Evolutionary conservation across 371 early-diverging fungal genomes (phyloP).

Genomic region (Mortierella sp.): DNA sequence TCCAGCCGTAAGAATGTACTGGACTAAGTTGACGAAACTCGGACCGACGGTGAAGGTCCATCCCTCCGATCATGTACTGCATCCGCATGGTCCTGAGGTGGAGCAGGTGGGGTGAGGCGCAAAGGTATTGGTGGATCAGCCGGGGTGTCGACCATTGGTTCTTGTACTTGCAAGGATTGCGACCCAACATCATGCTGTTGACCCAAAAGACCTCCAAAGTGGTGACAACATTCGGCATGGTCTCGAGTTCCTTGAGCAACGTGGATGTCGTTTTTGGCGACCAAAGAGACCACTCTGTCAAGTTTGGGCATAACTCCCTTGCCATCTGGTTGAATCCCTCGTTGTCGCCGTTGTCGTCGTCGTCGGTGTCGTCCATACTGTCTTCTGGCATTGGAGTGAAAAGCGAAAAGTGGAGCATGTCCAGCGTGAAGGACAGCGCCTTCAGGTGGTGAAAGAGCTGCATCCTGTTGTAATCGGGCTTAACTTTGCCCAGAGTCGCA

Average conservation of each 20-base stretch:
- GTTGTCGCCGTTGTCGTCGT: neutral
- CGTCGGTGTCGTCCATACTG: too few relatives aligned
- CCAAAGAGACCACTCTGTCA: neutral
- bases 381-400: too few relatives aligned
- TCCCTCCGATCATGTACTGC: too few relatives aligned
- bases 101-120: too few relatives aligned
- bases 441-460: neutral
- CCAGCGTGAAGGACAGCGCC: neutral
- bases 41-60: too few relatives aligned
- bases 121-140: neutral
- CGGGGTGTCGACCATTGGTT: neutral
- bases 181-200: neutral
- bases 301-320: neutral
- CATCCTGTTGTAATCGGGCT: neutral
- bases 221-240: neutral
- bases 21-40: too few relatives aligned
- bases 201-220: neutral
- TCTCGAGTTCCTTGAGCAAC: neutral
- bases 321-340: neutral
- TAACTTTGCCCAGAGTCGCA: neutral
- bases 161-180: neutral
- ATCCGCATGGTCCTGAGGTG: too few relatives aligned
- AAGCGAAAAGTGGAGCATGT: neutral
- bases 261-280: neutral
- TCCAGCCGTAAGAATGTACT: too few relatives aligned